These are phyloP conservation scores for Hydrangea macrophylla DNA, from an alignment of 148 eudicot genomes.

Conservation along the genomic window DNA sequence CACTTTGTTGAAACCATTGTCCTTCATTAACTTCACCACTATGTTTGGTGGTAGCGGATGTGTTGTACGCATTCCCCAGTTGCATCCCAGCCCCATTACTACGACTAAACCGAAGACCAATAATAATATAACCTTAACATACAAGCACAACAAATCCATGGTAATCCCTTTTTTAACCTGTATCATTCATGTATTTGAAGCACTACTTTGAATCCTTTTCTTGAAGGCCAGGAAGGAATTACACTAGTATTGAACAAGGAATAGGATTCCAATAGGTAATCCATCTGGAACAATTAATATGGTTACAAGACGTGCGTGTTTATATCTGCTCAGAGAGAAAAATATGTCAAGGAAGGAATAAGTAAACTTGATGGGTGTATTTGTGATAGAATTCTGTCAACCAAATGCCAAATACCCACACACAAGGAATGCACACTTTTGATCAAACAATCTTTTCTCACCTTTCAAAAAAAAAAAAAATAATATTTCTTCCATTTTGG, in stretches of 20 bases:
- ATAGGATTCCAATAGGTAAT: constrained; percentile 26
- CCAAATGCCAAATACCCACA: background rate
- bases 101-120: constrained; percentile 21
- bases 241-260: constrained; percentile 34
- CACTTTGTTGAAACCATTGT: constrained; percentile 86
- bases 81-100: constrained; percentile 56
- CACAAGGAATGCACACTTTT: background rate
- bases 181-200: background rate
- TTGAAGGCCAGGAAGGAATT: constrained; percentile 28
- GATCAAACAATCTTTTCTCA: no score
- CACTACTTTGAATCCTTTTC: constrained; percentile 8
- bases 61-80: constrained; percentile 69
- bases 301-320: background rate
- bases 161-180: background rate
- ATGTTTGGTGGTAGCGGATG: constrained; percentile 80
- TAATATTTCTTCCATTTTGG: background rate
- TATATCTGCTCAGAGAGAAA: constrained; percentile 1
- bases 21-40: constrained; percentile 70
- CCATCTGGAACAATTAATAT: constrained; percentile 12
- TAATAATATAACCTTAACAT: constrained; percentile 5
- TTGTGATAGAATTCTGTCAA: background rate
- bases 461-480: no score
- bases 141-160: constrained; percentile 19
- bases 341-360: constrained; percentile 42
- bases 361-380: constrained; percentile 14